Percentiles rank a stretch among this genome's conserved stretches.
phyloP scores from a whole-genome alignment of 306 rosid species.

The Cucumis hystrix region DNA sequence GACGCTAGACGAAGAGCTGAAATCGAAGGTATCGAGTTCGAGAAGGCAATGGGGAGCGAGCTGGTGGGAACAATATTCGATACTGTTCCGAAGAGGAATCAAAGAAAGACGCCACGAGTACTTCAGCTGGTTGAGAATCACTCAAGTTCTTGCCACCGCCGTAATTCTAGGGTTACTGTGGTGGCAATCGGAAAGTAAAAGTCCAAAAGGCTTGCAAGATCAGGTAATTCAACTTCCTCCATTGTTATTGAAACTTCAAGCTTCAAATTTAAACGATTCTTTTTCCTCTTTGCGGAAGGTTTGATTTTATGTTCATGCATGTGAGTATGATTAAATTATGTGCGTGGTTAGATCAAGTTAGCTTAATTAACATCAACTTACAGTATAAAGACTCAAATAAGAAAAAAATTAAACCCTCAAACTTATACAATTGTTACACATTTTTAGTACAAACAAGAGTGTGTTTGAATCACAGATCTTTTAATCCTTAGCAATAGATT shows the following conservation, averaged over 20 bases:
- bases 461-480: no score
- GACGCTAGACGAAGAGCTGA: slow-evolving; percentile 51
- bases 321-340: neutral
- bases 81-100: slow-evolving; percentile 71
- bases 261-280: neutral
- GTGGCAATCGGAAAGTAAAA: slow-evolving; percentile 75
- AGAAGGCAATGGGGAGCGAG: slow-evolving; percentile 80
- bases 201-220: slow-evolving; percentile 60
- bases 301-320: neutral
- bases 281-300: neutral
- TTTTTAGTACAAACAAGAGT: no score
- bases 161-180: slow-evolving; percentile 89
- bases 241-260: neutral
- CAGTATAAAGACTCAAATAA: no score
- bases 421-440: no score
- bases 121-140: slow-evolving; percentile 90
- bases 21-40: slow-evolving; percentile 29
- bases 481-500: no score
- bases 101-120: slow-evolving; percentile 83
- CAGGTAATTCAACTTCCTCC: slow-evolving; percentile 39
- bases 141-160: slow-evolving; percentile 92
- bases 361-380: no score
- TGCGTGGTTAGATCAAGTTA: neutral
- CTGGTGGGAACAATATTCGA: slow-evolving; percentile 74
- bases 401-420: no score